Conservation (phyloP, 805 yeast species). For the Myxozyma mucilagina region DNA sequence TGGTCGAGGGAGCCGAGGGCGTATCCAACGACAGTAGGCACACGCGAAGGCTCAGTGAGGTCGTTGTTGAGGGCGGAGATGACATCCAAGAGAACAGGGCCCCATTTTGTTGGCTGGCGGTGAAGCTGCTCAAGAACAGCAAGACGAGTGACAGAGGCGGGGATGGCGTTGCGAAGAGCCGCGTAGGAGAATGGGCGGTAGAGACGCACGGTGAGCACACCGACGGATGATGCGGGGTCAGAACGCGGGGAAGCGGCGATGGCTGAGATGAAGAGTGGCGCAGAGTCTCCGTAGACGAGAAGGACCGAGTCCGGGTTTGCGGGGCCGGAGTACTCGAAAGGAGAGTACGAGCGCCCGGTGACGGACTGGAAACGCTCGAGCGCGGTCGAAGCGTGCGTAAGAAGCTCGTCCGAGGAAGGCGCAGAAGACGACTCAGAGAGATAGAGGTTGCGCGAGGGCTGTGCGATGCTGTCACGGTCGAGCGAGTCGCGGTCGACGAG, state of each 20-base stretch:
- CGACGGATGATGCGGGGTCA: slow-evolving; percentile 44
- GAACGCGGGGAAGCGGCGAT: slow-evolving; percentile 36
- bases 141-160: slow-evolving; percentile 55
- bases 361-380: slow-evolving; percentile 41
- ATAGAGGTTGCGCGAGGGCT: slow-evolving; percentile 16
- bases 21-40: slow-evolving; percentile 53
- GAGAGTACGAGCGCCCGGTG: slow-evolving; percentile 42
- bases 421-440: slow-evolving; percentile 27
- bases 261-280: slow-evolving; percentile 47
- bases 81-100: slow-evolving; percentile 75
- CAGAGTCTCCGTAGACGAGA: slow-evolving; percentile 63
- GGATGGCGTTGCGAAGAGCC: slow-evolving; percentile 53
- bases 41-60: slow-evolving; percentile 25
- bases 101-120: slow-evolving; percentile 49
- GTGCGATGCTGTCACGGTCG: slow-evolving; percentile 4
- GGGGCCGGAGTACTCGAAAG: slow-evolving; percentile 49
- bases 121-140: slow-evolving; percentile 69
- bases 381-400: slow-evolving; percentile 23
- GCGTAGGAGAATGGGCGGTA: slow-evolving; percentile 72
- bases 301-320: slow-evolving; percentile 51
- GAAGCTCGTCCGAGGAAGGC: slow-evolving; percentile 11
- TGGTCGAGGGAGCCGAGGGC: slow-evolving; percentile 51
- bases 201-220: slow-evolving; percentile 58
- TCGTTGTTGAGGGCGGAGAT: slow-evolving; percentile 52
- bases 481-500: slow-evolving; percentile 18